Evolutionary conservation across 192 early-diverging fungal genomes (phyloP), one percentile per base, ranked within the genome.

Genomic region (Kappamyces sp.): DNA sequence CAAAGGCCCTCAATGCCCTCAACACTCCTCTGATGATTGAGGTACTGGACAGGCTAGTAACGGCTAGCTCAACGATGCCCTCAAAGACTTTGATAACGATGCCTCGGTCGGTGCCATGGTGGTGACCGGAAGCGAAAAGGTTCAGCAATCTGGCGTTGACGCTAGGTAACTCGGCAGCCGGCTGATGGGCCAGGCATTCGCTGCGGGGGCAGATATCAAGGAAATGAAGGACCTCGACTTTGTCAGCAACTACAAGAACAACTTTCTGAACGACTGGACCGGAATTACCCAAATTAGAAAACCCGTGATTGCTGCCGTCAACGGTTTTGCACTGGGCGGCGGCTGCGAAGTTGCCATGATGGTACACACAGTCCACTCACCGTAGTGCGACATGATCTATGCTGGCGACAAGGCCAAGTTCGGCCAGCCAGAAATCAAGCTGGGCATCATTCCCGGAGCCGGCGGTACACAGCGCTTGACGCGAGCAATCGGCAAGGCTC

Each of bases 321-420:
- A 97, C 65, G 96, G 96, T 3, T 95, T 90, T 62, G 96, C 96
- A 83, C 85, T 98, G 32, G 96, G 96, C 50, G 96, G 96, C 64
- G 96, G 96, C 57, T 99, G 96, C 70, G 96, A 99, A 73, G 84
- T 99, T 68, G 94, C 96, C 63, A 99, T 99, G 96, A 97, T 94
- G 91, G 77, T 73, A 49, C 92, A 53, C 41, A 63, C 62, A 63
- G 34, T 37, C 34, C n/a, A n/a, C n/a, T n/a, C n/a, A n/a, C n/a
- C n/a, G 5, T 35, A 72, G 58, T 80, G 78, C 58, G 80, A 98
- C 70, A 91, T 97, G 69, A 96, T 98, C 75, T 98, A 98, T 65
- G 96, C 96, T 49, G 96, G 96, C 63, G 92, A 94, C 52, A 91
- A 86, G 62, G 96, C 96, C 37, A 83, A 85, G 40, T 98, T 98